phyloP scores from a whole-genome alignment of 2,329 filamentous ascomycete species.

The Scorias spongiosa region DNA sequence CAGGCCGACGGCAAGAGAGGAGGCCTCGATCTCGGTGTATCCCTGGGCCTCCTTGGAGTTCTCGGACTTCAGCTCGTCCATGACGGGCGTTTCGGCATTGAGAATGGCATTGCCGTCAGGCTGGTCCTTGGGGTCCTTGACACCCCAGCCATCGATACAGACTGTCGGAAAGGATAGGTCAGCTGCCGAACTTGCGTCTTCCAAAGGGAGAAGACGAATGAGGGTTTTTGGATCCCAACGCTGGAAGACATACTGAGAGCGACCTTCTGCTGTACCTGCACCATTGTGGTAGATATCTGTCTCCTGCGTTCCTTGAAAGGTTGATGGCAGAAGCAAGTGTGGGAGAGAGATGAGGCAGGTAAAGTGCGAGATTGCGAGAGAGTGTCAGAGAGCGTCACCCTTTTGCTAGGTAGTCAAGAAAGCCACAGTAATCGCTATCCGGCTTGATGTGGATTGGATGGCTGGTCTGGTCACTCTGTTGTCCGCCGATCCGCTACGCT shows the following conservation, averaged over 20 bases:
- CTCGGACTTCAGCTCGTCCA: slow-evolving; percentile 64
- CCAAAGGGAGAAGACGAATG: background rate
- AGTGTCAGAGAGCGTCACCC: no score
- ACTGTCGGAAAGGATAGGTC: slow-evolving; percentile 22
- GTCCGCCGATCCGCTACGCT: background rate
- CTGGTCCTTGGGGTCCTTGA: slow-evolving; percentile 64
- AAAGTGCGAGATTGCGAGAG: no score
- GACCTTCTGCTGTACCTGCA: background rate
- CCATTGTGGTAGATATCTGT: background rate
- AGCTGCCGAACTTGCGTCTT: no score
- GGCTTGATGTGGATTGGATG: no score
- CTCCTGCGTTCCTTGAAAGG: no score
- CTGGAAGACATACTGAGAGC: background rate
- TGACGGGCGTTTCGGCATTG: slow-evolving; percentile 79
- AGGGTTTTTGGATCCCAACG: background rate
- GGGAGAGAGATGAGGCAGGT: background rate
- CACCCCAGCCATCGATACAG: slow-evolving; percentile 98
- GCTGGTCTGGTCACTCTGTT: background rate
- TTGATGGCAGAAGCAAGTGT: background rate
- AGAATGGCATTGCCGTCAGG: slow-evolving; percentile 90
- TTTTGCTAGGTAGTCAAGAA: no score
- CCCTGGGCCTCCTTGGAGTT: slow-evolving; percentile 62
- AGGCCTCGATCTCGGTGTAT: slow-evolving; percentile 87
- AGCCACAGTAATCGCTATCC: no score
- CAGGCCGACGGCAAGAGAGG: slow-evolving; percentile 85